A percentile compares a stretch with the other conserved stretches of the same genome.
These are phyloP conservation scores for Leptodermis oblonga DNA, from an alignment of 257 asterid species.

Conservation along the genomic window DNA sequence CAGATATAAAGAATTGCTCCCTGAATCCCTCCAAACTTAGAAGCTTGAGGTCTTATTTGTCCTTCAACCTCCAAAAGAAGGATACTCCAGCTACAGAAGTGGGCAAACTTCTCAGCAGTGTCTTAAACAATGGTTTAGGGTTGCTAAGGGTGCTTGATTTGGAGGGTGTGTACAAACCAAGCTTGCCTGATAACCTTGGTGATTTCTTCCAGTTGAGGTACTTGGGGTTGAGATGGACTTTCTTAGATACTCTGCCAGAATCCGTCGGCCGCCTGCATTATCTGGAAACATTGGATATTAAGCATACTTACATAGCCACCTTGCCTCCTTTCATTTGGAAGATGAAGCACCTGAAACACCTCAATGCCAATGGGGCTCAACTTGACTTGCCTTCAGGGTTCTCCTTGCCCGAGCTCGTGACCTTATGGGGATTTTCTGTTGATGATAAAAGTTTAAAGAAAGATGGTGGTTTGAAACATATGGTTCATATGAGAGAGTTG, in stretches of 20 bases:
- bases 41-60: conserved; percentile 26
- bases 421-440: conserved; percentile 32
- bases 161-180: conserved; percentile 37
- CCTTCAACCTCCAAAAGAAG: conserved; percentile 29
- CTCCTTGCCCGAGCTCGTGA: conserved; percentile 24
- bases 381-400: conserved; percentile 24
- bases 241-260: conserved; percentile 32
- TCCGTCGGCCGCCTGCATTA: conserved; percentile 23
- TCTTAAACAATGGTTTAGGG: conserved; percentile 22
- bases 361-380: conserved; percentile 24
- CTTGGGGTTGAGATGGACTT: conserved; percentile 44
- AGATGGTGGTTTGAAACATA: conserved; percentile 13
- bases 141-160: conserved; percentile 42
- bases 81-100: conserved; percentile 32
- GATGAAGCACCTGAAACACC: conserved; percentile 30
- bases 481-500: conserved; percentile 23
- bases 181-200: conserved; percentile 35
- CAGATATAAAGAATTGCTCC: conserved; percentile 9
- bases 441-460: conserved; percentile 14
- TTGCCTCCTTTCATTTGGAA: conserved; percentile 34
- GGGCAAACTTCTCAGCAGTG: conserved; percentile 18
- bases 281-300: conserved; percentile 33
- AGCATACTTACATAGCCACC: conserved; percentile 30
- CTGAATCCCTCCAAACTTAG: neutral
- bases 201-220: conserved; percentile 29